These are phyloP conservation scores for Hibiscus trionum DNA, from an alignment of 345 rosid genomes.

Conservation along the genomic window DNA sequence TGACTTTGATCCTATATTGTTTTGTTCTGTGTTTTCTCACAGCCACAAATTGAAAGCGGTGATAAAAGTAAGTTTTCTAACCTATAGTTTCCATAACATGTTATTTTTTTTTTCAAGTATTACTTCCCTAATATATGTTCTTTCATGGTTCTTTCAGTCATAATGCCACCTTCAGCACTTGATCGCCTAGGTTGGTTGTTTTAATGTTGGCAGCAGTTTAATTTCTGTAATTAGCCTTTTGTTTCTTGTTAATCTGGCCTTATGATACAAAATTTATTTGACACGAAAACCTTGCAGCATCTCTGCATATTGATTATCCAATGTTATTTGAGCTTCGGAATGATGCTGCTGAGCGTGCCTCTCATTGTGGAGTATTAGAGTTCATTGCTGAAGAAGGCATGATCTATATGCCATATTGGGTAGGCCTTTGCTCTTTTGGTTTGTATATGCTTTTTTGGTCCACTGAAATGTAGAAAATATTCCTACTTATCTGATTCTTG, in stretches of 20 bases:
- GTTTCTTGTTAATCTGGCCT: not conserved
- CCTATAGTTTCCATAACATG: not conserved
- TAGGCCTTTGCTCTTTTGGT: constrained; percentile 18
- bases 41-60: constrained; percentile 98
- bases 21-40: constrained; percentile 25
- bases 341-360: constrained; percentile 65
- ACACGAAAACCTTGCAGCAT: constrained; percentile 44
- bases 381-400: constrained; percentile 99
- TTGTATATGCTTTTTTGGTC: not conserved
- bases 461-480: not conserved
- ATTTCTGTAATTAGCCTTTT: not conserved
- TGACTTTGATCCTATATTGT: constrained; percentile 10
- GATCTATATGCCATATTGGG: constrained; percentile 99
- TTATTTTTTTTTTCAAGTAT: constrained; percentile 7
- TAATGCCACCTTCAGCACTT: constrained; percentile 99
- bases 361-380: constrained; percentile 98
- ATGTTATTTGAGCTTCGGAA: constrained; percentile 95
- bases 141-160: constrained; percentile 46
- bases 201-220: constrained; percentile 12
- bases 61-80: constrained; percentile 73
- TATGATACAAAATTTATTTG: constrained; percentile 14
- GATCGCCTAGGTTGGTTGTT: constrained; percentile 79
- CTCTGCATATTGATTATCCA: constrained; percentile 93
- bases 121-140: constrained; percentile 6
- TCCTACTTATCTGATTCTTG: not conserved